Base-by-base conservation (phyloP, 2,329 filamentous ascomycete species). In the Stagonosporopsis vannaccii region DNA sequence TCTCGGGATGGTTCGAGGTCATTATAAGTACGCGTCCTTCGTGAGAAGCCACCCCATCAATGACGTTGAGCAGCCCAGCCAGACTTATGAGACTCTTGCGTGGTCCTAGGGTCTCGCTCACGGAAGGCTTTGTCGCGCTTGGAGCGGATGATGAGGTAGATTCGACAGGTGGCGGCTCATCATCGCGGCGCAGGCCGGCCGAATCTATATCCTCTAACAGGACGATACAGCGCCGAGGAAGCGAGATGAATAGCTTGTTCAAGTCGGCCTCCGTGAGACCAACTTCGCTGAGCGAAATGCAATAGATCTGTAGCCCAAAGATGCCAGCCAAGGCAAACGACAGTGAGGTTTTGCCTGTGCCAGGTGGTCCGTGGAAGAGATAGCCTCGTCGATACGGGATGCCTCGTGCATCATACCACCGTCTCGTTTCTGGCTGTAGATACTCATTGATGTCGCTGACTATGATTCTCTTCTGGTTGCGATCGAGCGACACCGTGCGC, bases 381-480 rank as follows among this genome's bases (percentile, higher is more conserved):
- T 95, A 96, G 0, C 92, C 92, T 4, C 92, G 84, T 13, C 92
- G 85, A 72, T 96, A 96, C 0, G 92, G 92, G 26, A 96, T 94
- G 0, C 92, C 92, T 6, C 91, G 84, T 63, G 91, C 89, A 0
- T 88, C 83, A 71, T 97, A 96, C 91, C 91, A 96, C n/a, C 87
- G 81, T 1, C 86, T 84, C 0, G 87, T 90, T 0, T 81, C 78
- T 0, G 90, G 89, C 50, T 91, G 85, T 0, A 95, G 80, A 61
- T 91, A 94, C 65, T 92, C 90, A 62, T 90, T 90, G 67, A 94
- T 88, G 65, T 95, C 91, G 23, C 79, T 78, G 9, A 93, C 76
- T 3, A 94, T 81, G 28, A 82, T 80, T 1, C 82, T 78, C 74
- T 93, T 94, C 67, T 90, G 84, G 41, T 81, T 73, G 8, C 82